These are phyloP conservation scores for Leccinum fuscescens DNA, from an alignment of 1,284 basidiomycete species.

Conservation along the genomic window DNA sequence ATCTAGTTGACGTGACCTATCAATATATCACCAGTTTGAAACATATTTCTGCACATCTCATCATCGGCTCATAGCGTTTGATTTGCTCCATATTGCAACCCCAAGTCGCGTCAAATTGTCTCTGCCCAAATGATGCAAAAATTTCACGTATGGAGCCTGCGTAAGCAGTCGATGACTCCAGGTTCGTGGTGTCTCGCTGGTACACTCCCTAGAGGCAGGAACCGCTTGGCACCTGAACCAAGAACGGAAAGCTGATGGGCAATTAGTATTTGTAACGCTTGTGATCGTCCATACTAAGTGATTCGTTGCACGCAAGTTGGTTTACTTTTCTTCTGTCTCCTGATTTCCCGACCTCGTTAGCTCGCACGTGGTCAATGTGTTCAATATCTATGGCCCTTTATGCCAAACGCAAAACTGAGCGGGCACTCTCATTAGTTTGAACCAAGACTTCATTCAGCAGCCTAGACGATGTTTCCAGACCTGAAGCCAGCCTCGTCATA, in stretches of 20 bases:
- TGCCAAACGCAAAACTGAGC: too few relatives aligned
- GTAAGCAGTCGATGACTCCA: constrained; percentile 33
- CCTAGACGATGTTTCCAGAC: too few relatives aligned
- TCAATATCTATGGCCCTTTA: not conserved
- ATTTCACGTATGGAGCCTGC: constrained; percentile 26
- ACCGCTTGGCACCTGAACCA: constrained; percentile 33
- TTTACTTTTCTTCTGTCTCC: not conserved
- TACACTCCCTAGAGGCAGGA: constrained; percentile 37
- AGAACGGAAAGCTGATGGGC: constrained; percentile 49
- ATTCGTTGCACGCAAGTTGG: not conserved
- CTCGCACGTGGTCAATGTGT: too few relatives aligned
- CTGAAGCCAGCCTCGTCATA: too few relatives aligned
- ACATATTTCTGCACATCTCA: constrained; percentile 5
- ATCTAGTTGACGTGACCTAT: constrained; percentile 12
- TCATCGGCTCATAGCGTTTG: not conserved
- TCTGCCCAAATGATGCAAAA: constrained; percentile 37
- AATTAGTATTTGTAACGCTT: not conserved
- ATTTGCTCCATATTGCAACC: not conserved
- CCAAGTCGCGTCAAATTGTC: not conserved
- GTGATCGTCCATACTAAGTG: not conserved
- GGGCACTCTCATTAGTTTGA: too few relatives aligned
- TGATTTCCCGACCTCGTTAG: not conserved
- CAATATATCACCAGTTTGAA: constrained; percentile 10
- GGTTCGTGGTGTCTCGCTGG: constrained; percentile 30
- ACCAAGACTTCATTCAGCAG: too few relatives aligned